Percentiles rank a stretch among this genome's conserved stretches.
Conservation (phyloP, 2,329 filamentous ascomycete genomes). For the Ascochyta fabae region DNA sequence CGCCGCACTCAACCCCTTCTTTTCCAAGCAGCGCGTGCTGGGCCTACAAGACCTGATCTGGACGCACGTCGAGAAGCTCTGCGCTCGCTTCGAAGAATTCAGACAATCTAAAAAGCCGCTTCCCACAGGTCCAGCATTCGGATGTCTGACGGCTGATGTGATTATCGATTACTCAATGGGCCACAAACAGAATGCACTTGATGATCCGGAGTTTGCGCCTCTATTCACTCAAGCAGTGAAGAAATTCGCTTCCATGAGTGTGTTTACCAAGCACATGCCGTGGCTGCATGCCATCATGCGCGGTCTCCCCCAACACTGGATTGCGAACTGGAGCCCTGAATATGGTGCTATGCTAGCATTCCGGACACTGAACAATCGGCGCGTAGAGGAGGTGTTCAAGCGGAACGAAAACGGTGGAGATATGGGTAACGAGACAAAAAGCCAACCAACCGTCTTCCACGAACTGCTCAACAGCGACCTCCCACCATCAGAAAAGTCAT, state of each 20-base stretch:
- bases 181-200: background rate
- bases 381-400: background rate
- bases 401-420: background rate
- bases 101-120: background rate
- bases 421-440: background rate
- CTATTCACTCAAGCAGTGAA: conserved; percentile 4
- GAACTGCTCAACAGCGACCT: background rate
- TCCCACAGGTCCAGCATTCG: background rate
- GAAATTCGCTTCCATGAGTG: background rate
- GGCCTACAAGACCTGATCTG: conserved; percentile 4
- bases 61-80: conserved; percentile 6
- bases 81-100: background rate
- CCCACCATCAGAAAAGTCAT: background rate
- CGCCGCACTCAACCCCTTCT: conserved; percentile 6
- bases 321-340: background rate
- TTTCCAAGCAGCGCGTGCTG: conserved; percentile 8
- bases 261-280: background rate
- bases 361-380: background rate
- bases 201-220: background rate
- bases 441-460: background rate
- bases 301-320: background rate
- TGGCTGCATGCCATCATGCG: background rate
- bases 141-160: conserved; percentile 3
- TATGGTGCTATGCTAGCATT: conserved; percentile 1
- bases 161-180: conserved; percentile 10